Base-by-base conservation (phyloP, 1,284 basidiomycete genomes). In the Cerrena zonata region DNA sequence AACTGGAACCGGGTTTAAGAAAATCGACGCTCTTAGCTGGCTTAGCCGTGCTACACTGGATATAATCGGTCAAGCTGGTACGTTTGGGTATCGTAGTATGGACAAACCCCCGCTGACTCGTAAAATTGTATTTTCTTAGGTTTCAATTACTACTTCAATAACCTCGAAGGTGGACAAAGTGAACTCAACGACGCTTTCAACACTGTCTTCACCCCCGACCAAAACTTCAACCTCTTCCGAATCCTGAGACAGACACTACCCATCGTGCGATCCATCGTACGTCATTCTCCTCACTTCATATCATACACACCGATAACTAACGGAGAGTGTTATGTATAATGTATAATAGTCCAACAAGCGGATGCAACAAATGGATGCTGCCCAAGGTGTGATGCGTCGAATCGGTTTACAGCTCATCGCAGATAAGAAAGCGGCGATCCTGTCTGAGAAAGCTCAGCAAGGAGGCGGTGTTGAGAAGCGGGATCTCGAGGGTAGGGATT, bases 131-230 rank as follows among this genome's bases (percentile, higher is more conserved):
- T 19, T 26, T 26, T 45, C 23, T 19, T 26, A 45, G 43, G 71
- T 0, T 84, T 84, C 65, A 73, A 75, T 59, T 79, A 82, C 58
- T 58, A 73, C 18, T 79, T 84, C 61, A 63, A 73, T 21, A 58
- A 61, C 11, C 46, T 61, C 51, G 56, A 62, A 2, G 60, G 53
- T 0, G 49, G 61, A 12, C 48, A 63, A 2, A 72, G 72, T 58
- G 72, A 74, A 47, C 66, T 80, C 11, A 65, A 63, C 13, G 45
- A 58, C 1, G 73, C 74, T 0, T 71, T 78, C 53, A 60, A 64
- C 39, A 57, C 58, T 12, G 53, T 62, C 22, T 59, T 60, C 52
- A 24, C 41, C 30, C 19, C 24, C 30, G 30, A 34, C 15, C 30
- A 34, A 34, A 7, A 34, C 7, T 7, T 34, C 30, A 7, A 15